Conservation (phyloP, 2,329 filamentous ascomycete species). For the Parafenestella ontariensis region DNA sequence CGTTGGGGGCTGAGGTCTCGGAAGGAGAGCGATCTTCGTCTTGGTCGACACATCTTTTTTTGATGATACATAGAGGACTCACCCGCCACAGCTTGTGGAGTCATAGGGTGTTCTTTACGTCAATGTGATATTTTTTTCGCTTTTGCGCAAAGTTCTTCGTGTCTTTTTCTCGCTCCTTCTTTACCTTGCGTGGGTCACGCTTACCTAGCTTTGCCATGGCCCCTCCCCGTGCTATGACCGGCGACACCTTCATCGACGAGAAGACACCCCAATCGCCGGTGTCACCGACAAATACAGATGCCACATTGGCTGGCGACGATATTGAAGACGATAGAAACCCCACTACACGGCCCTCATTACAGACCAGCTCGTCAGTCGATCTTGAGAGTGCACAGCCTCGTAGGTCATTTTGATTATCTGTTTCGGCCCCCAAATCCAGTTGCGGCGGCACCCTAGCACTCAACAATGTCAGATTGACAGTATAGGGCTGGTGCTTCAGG, state of each 20-base stretch:
- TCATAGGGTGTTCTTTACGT: constrained; percentile 29
- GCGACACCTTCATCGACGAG: constrained; percentile 37
- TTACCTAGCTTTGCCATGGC: constrained; percentile 23
- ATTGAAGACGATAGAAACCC: constrained; percentile 30
- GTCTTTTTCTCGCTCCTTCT: constrained; percentile 11
- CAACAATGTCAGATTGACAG: not conserved
- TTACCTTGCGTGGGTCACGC: not conserved
- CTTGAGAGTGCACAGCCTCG: constrained; percentile 41
- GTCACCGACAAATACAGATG: constrained; percentile 39
- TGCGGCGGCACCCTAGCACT: not conserved
- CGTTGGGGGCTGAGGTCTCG: constrained; percentile 21
- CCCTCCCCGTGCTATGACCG: constrained; percentile 41
- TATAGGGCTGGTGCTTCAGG: not conserved
- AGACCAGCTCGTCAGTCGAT: constrained; percentile 17
- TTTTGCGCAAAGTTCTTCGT: constrained; percentile 9
- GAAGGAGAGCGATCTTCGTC: constrained; percentile 10
- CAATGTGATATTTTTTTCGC: constrained; percentile 17
- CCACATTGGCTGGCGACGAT: constrained; percentile 39
- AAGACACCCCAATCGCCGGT: constrained; percentile 32
- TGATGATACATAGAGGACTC: constrained; percentile 31
- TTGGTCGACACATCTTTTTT: constrained; percentile 11
- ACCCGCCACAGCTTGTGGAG: constrained; percentile 36
- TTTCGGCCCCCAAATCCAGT: constrained; percentile 20
- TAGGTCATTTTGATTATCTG: constrained; percentile 25
- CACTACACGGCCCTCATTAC: constrained; percentile 4